These are phyloP conservation scores for Durusdinium trenchii DNA, from an alignment of 73 alveolate genomes.

Conservation along the genomic window DNA sequence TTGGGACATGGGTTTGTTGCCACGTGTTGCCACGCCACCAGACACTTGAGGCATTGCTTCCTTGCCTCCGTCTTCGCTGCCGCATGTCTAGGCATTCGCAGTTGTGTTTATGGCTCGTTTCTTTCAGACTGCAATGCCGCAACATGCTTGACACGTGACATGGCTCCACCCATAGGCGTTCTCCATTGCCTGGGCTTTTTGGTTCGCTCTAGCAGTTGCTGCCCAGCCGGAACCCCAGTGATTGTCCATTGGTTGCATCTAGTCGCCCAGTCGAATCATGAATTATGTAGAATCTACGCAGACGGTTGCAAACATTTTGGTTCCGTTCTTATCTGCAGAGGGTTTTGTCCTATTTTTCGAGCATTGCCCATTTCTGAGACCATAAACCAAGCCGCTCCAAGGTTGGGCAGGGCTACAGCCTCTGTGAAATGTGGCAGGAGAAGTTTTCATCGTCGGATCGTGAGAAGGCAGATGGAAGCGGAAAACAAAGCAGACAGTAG, in stretches of 20 bases:
- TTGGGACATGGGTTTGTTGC: too few relatives aligned
- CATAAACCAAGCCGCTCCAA: neutral
- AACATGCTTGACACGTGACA: neutral
- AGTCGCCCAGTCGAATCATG: too few relatives aligned
- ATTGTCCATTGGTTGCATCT: neutral
- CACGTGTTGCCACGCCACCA: too few relatives aligned
- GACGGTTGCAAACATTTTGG: neutral
- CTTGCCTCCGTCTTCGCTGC: slow-evolving; percentile 85
- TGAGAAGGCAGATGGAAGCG: neutral
- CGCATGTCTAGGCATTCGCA: slow-evolving; percentile 54
- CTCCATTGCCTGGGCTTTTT: slow-evolving; percentile 64
- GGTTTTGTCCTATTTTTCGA: neutral
- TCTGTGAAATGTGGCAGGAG: slow-evolving; percentile 94
- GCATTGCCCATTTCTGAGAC: neutral
- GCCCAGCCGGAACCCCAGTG: slow-evolving; percentile 31
- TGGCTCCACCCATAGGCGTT: slow-evolving; percentile 27
- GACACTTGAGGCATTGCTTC: slow-evolving; percentile 47
- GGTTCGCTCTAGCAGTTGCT: slow-evolving; percentile 77
- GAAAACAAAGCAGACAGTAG: too few relatives aligned
- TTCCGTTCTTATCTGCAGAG: neutral
- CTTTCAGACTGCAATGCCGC: neutral
- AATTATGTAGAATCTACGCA: neutral
- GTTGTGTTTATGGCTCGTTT: neutral
- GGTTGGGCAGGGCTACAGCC: slow-evolving; percentile 81
- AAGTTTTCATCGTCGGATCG: neutral